phyloP scores from a whole-genome alignment of 306 rosid genomes.

The Quercus alba region DNA sequence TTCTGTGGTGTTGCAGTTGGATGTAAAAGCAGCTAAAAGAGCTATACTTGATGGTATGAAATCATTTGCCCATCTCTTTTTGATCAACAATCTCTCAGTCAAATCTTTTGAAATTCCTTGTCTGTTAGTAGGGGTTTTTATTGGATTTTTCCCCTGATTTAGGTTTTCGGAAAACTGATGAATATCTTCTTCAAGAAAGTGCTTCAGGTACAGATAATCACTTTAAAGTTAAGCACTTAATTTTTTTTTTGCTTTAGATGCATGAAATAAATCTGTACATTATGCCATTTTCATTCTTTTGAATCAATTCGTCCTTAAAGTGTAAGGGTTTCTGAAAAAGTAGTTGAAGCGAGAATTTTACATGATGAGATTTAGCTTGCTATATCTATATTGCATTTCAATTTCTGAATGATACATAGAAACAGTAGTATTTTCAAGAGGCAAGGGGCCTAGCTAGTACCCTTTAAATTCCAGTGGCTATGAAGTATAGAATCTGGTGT shows the following conservation, averaged over 20 bases:
- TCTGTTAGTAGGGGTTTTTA: slow-evolving; percentile 1
- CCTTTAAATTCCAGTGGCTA: not conserved
- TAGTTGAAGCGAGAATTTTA: not conserved
- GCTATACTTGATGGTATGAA: slow-evolving; percentile 78
- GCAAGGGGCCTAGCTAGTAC: not conserved
- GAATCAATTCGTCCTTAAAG: not conserved
- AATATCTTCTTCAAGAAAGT: slow-evolving; percentile 75
- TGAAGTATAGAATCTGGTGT: not conserved
- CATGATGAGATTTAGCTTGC: not conserved
- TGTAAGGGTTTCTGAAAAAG: not conserved
- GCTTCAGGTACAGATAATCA: slow-evolving; percentile 42
- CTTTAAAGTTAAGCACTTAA: slow-evolving; percentile 14
- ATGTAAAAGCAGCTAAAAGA: slow-evolving; percentile 71
- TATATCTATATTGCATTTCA: not conserved
- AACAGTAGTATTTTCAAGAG: not conserved
- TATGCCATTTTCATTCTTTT: not conserved
- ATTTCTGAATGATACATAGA: not conserved
- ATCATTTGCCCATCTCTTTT: not conserved
- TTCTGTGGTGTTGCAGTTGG: slow-evolving; percentile 55
- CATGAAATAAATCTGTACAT: not conserved
- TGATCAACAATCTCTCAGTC: not conserved
- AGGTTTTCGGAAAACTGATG: slow-evolving; percentile 84
- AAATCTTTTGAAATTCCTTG: not conserved
- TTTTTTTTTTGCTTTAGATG: not conserved
- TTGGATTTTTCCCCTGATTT: slow-evolving; percentile 7